These are phyloP conservation scores for Discostella stelligera DNA, from an alignment of 352 stramenopile species.

Conservation along the genomic window DNA sequence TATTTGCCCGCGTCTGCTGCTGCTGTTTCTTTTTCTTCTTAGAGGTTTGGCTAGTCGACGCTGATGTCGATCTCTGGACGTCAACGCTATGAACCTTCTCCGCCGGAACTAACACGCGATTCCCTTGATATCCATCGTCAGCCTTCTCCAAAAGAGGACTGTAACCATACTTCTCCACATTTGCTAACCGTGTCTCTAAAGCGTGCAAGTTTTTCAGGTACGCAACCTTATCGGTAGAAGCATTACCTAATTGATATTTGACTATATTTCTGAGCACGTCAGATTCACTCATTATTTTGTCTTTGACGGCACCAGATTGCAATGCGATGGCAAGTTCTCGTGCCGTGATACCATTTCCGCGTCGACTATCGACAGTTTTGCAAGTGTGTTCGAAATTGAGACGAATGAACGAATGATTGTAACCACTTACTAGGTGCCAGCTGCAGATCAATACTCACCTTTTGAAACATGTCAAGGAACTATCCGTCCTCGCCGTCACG, in stretches of 20 bases:
- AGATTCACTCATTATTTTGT: constrained; percentile 63
- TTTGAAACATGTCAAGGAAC: constrained; percentile 57
- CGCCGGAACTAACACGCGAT: neutral
- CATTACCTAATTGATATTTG: constrained; percentile 47
- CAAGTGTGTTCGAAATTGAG: neutral
- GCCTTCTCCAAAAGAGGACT: constrained; percentile 28
- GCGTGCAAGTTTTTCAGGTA: constrained; percentile 50
- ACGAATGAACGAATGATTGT: neutral
- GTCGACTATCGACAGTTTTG: neutral
- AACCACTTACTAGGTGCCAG: neutral
- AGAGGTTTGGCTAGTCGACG: constrained; percentile 54
- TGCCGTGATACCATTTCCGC: constrained; percentile 59
- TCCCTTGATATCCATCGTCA: constrained; percentile 2
- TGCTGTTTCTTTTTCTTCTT: constrained; percentile 69
- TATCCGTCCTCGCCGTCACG: constrained; percentile 48
- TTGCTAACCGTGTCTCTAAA: constrained; percentile 40
- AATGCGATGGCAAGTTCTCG: constrained; percentile 61
- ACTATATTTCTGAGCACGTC: constrained; percentile 61
- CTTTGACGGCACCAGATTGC: constrained; percentile 41
- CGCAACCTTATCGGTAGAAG: constrained; percentile 26
- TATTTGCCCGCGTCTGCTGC: neutral
- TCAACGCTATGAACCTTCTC: neutral
- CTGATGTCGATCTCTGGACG: neutral
- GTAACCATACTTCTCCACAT: constrained; percentile 70
- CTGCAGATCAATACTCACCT: constrained; percentile 44